Evolutionary conservation across 2,329 filamentous ascomycete genomes (phyloP).

Genomic region (Talaromyces funiculosus): DNA sequence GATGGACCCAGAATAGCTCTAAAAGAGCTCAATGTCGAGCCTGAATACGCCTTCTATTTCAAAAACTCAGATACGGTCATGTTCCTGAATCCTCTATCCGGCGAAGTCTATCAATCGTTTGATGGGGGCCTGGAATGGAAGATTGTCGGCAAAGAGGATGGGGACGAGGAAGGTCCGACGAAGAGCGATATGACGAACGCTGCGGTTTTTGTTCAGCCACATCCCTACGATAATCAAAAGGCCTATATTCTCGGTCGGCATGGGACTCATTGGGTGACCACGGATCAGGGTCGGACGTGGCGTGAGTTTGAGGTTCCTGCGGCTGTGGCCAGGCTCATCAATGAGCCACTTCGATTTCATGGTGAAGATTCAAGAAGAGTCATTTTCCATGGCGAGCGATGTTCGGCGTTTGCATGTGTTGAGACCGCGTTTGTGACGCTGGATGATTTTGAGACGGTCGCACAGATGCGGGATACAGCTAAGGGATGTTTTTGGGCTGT

Average conservation of each 20-base stretch:
- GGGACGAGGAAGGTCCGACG: conserved; percentile 52
- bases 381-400: conserved; percentile 73
- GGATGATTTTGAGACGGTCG: conserved; percentile 71
- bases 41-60: conserved; percentile 76
- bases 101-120: conserved; percentile 67
- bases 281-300: conserved; percentile 79
- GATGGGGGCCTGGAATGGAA: conserved; percentile 78
- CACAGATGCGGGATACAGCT: conserved; percentile 62
- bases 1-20: conserved; percentile 61
- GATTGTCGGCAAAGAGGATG: conserved; percentile 35
- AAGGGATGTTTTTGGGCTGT: conserved; percentile 85
- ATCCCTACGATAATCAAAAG: conserved; percentile 69
- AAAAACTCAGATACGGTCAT: conserved; percentile 79
- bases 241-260: conserved; percentile 70
- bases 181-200: conserved; percentile 32
- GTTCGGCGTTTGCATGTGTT: conserved; percentile 58
- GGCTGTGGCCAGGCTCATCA: conserved; percentile 49
- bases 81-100: conserved; percentile 60
- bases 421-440: conserved; percentile 67
- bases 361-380: conserved; percentile 77
- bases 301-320: conserved; percentile 60
- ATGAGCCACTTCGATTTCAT: conserved; percentile 66
- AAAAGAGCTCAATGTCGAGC: conserved; percentile 61
- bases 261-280: conserved; percentile 73
- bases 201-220: conserved; percentile 58